Conservation (phyloP, 371 early-diverging fungal genomes). For the Mortierella sp. region DNA sequence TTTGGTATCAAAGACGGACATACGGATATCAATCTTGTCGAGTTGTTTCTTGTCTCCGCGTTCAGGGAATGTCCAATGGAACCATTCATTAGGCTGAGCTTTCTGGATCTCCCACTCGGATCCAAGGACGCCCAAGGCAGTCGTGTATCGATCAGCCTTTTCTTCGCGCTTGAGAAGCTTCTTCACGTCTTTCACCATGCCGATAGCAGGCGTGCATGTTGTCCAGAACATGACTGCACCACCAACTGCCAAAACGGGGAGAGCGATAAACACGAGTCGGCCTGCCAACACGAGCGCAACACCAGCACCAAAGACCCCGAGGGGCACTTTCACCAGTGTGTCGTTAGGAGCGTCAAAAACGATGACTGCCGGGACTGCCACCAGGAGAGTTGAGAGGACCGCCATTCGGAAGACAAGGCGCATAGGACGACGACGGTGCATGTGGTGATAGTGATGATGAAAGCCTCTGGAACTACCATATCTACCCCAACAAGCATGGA, state of each 20-base stretch:
- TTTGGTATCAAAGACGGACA: conserved; percentile 42
- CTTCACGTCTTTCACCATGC: conserved; percentile 30
- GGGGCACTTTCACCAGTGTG: conserved; percentile 21
- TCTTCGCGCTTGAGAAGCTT: conserved; percentile 37
- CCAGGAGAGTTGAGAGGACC: conserved; percentile 29
- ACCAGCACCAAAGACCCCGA: conserved; percentile 35
- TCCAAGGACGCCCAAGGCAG: conserved; percentile 29
- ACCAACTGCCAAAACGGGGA: conserved; percentile 30
- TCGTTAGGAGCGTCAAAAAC: conserved; percentile 25
- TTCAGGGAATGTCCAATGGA: conserved; percentile 46
- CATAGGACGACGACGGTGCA: conserved; percentile 20
- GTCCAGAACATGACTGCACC: conserved; percentile 34
- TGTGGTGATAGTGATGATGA: conserved; percentile 18
- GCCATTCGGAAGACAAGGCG: conserved; percentile 34
- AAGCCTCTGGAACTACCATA: conserved; percentile 22
- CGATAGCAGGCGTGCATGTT: conserved; percentile 30
- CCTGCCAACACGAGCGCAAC: conserved; percentile 31
- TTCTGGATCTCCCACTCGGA: conserved; percentile 37
- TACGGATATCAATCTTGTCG: conserved; percentile 42
- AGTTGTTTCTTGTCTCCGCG: conserved; percentile 10
- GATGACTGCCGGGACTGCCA: conserved; percentile 35
- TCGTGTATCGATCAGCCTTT: conserved; percentile 16
- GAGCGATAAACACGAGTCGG: conserved; percentile 13
- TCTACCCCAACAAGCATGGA: conserved; percentile 11
- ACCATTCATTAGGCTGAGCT: conserved; percentile 40